Base-by-base conservation (phyloP, 179 eudicot genomes). In the Kewa caespitosa region DNA sequence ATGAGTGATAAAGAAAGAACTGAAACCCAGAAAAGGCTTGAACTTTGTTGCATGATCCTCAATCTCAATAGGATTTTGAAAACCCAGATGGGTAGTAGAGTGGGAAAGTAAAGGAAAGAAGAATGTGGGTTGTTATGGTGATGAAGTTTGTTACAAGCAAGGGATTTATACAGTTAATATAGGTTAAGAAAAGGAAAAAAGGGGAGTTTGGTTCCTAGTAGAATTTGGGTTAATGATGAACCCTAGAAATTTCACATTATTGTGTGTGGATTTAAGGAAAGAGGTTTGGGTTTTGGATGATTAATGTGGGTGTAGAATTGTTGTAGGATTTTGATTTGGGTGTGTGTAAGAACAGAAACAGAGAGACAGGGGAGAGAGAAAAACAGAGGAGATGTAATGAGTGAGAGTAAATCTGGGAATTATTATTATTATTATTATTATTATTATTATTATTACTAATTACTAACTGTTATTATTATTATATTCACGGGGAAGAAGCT, bases 11-110 rank as follows among this genome's bases (percentile, higher is more conserved):
- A 66, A 61, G 32, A 59, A 75, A 63, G 31, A 14, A 67, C 15
- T 33, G 50, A 37, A 64, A 74, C 46, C 46, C 30, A 72, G 38
- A 79, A 60, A 68, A 62, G 18, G 38, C 76, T 55, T 43, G 59
- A 37, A 6, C 74, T 67, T 72, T 67, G 67, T 15, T 77, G 81
- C 82, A 86, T 82, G 72, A 46, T 55, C 39, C 67, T 46, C 23
- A 31, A 34, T 31, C 38, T 43, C 72, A 37, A 41, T 73, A 9
- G 3, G 69, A 25, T 22, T 52, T 62, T 31, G 36, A 67, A 33
- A 33, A 67, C 31, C 38, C 52, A 25, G 71, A 67, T 67, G 54
- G 54, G 54, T 67, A 1, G 27, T 8, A 28, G 50, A 67, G 50
- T 27, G 71, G 27, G 48, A 25, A 37, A 23, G 48, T 3, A 66